Evolutionary conservation across 257 asterid genomes (phyloP), one percentile per base, ranked within the genome.

Genomic region (Salvia splendens): DNA sequence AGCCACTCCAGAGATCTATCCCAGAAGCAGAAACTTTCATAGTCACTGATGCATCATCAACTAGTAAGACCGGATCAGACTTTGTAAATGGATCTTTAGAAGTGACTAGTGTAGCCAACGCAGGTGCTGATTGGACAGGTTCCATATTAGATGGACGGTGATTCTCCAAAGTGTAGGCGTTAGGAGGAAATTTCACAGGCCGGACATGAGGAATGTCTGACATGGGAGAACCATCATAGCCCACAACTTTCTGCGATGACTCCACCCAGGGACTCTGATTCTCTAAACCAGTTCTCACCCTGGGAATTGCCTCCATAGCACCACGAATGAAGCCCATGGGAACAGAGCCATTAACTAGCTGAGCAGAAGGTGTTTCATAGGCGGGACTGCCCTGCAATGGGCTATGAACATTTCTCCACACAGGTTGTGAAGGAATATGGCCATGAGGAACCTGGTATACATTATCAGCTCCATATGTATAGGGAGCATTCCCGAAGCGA

Each of bases 351-450:
- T 82, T 84, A 50, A 78, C 85, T 36, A 83, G 45, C 77, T 82
- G 94, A 65, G 86, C 77, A 51, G 87, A 75, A 75, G 87, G 63
- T 48, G 83, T 58, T 61, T 90, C 97, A 51, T 76, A 81, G 30
- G 87, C 10, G 33, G 79, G 88, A 64, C 78, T 78, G 67, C 84
- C 95, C 48, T 78, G 95, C 62, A 81, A 16, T 14, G 85, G 89
- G 71, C 73, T 69, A 51, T 83, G 96, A 48, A 81, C 80, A 69
- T 91, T 94, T 83, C 99, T 86, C 97, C 95, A 77, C 41, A 79
- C 32, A 59, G 92, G 42, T 51, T 85, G 91, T 45, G 87, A 48
- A 64, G 89, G 85, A 50, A 80, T 58, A 60, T 81, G 95, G 66
- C 84, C 90, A 59, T 80, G 94, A 59, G 89, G 81, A 67, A 77